These are phyloP conservation scores for Metarhizium humberi DNA, from an alignment of 2,329 filamentous ascomycete genomes.

Conservation along the genomic window DNA sequence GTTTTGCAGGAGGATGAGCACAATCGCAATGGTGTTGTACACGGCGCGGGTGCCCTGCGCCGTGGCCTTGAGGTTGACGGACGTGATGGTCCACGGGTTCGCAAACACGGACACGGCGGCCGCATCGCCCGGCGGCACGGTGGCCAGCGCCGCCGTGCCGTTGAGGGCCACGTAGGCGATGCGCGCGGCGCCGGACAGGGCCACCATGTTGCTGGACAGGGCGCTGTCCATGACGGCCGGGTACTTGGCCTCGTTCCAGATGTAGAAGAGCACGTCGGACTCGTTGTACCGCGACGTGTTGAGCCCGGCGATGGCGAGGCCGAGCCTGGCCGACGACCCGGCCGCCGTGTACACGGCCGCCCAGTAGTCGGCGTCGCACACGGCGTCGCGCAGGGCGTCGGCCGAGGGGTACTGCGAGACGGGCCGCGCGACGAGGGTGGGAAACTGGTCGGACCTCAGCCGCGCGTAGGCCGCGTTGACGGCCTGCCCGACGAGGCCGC, in stretches of 20 bases:
- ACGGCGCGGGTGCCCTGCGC: slow-evolving; percentile 14
- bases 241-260: slow-evolving; percentile 14
- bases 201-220: slow-evolving; percentile 8
- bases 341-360: slow-evolving; percentile 10
- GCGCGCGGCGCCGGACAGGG: slow-evolving; percentile 8
- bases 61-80: slow-evolving; percentile 13
- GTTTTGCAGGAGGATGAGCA: slow-evolving; percentile 14
- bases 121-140: slow-evolving; percentile 7
- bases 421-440: slow-evolving; percentile 10
- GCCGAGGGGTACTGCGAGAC: slow-evolving; percentile 6
- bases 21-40: slow-evolving; percentile 16
- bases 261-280: slow-evolving; percentile 9
- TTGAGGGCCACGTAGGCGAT: slow-evolving; percentile 9
- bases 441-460: slow-evolving; percentile 9
- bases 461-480: slow-evolving; percentile 12
- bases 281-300: slow-evolving; percentile 8
- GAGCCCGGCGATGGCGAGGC: slow-evolving; percentile 5
- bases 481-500: slow-evolving; percentile 12
- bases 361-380: slow-evolving; percentile 12
- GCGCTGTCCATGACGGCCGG: slow-evolving; percentile 7
- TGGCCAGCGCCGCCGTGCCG: slow-evolving; percentile 9
- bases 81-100: slow-evolving; percentile 12
- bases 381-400: slow-evolving; percentile 5
- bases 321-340: slow-evolving; percentile 8
- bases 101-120: slow-evolving; percentile 11